Base-by-base conservation (phyloP, 2,329 filamentous ascomycete species). In the Stemphylium beticola region DNA sequence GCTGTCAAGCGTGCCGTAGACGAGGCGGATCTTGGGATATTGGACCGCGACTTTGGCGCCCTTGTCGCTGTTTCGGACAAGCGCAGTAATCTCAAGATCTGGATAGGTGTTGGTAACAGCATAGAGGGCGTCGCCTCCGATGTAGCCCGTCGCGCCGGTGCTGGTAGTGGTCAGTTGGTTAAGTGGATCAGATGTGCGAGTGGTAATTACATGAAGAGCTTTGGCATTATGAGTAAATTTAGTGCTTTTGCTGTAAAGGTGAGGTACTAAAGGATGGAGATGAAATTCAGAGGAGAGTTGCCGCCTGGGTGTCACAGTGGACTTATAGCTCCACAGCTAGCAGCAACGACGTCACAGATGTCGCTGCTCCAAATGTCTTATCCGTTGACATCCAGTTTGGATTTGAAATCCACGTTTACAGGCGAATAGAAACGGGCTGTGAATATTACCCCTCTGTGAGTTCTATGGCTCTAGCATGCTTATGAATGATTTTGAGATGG, bases 31-130 rank as follows among this genome's bases (percentile, higher is more conserved):
- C 5, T 75, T 78, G 3, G 83, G 74, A 53, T 80, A 85, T 32
- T 75, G 69, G 12, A 74, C 67, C 3, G 77, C 77, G 11, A 83
- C 72, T 48, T 71, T 72, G 12, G 78, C 78, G 26, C 78, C 81
- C 64, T 79, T 81, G 58, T 80, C 79, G 40, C 74, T 77, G 62
- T 80, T 79, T 18, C 81, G 76, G 1, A 83, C 80, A 3, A 83
- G 69, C n/a, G 74, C 77, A 3, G 79, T 80, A 55, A 81, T 77
- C 32, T 79, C 74, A 40, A 79, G 81, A 29, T 83, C 79, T 3
- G 81, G 81, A 49, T 81, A 78, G 8, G 77, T 72, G 41, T 76
- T 71, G 37, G 76, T 64, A 20, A 83, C 74, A 17, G 59, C 57
- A 38, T 69, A 67, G 29, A 73, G 61, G 34, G 56, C 61, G 32